Conservation (phyloP, 495 filamentous ascomycete genomes). For the Penicillium coffeae region DNA sequence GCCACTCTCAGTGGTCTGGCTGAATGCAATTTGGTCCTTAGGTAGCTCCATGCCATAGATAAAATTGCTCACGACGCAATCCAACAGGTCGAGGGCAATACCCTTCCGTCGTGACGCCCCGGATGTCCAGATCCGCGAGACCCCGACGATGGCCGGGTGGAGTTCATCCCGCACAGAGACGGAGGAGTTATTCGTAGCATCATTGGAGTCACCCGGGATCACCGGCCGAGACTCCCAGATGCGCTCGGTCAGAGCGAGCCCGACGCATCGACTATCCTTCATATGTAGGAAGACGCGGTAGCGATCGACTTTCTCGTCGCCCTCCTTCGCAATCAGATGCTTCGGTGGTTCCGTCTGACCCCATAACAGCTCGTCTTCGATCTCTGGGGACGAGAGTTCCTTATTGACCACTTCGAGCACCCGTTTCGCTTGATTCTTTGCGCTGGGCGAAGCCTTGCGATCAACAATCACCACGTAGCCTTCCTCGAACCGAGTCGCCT, state of each 20-base stretch:
- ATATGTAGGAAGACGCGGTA: constrained; percentile 66
- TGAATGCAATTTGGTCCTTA: constrained; percentile 64
- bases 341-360: constrained; percentile 42
- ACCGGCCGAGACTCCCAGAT: constrained; percentile 57
- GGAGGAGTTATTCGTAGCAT: constrained; percentile 36
- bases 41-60: constrained; percentile 63
- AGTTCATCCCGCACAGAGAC: constrained; percentile 39
- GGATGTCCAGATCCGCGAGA: constrained; percentile 73
- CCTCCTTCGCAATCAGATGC: constrained; percentile 26
- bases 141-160: constrained; percentile 56
- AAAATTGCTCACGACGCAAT: constrained; percentile 59
- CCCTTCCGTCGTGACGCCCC: constrained; percentile 55
- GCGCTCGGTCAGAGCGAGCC: constrained; percentile 62
- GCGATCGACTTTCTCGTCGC: constrained; percentile 46
- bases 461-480: constrained; percentile 56
- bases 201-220: constrained; percentile 23
- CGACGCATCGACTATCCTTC: constrained; percentile 60
- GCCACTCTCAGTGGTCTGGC: constrained; percentile 72
- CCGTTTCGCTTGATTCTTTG: constrained; percentile 55
- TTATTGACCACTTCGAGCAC: constrained; percentile 65
- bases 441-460: constrained; percentile 48
- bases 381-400: constrained; percentile 61
- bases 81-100: constrained; percentile 58
- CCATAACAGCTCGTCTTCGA: constrained; percentile 59
- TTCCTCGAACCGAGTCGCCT: constrained; percentile 44